Conservation (phyloP, 768 basidiomycete genomes). For the Scleroderma citrinum region DNA sequence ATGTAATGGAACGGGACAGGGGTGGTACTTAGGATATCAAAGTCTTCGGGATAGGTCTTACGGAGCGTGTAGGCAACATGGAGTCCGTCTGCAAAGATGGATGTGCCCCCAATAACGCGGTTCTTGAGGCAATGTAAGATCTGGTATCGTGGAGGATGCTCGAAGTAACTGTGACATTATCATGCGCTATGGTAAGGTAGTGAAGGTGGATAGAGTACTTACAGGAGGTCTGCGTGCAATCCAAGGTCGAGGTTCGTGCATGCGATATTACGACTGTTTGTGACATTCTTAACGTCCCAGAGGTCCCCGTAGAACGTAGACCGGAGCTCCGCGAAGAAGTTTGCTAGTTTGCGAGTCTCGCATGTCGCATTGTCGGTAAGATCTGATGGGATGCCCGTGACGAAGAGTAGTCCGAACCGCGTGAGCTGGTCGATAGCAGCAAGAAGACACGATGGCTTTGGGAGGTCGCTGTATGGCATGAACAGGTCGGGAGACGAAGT, state of each 20-base stretch:
- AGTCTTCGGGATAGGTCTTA: constrained; percentile 41
- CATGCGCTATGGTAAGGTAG: not conserved
- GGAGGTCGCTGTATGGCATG: constrained; percentile 49
- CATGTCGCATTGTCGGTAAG: constrained; percentile 57
- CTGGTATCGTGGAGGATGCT: constrained; percentile 88
- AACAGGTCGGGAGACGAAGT: constrained; percentile 39
- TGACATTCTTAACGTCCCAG: constrained; percentile 82
- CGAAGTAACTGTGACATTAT: constrained; percentile 64
- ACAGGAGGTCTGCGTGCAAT: constrained; percentile 90
- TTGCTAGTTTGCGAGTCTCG: constrained; percentile 61
- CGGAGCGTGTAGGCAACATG: constrained; percentile 54
- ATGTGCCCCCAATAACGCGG: constrained; percentile 74
- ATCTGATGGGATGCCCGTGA: constrained; percentile 61
- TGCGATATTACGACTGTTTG: constrained; percentile 82
- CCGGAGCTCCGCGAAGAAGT: constrained; percentile 68
- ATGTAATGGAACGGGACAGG: constrained; percentile 88
- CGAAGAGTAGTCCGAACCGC: constrained; percentile 68
- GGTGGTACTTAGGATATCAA: constrained; percentile 50
- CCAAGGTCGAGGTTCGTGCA: constrained; percentile 89
- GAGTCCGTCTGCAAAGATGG: constrained; percentile 82
- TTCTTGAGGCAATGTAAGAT: constrained; percentile 88
- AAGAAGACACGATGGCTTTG: constrained; percentile 41
- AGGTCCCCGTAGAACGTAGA: constrained; percentile 85
- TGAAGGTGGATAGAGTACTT: constrained; percentile 26
- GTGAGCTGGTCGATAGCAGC: constrained; percentile 62